Conservation (phyloP, 2,329 filamentous ascomycete genomes). For the Monilinia fructigena region DNA sequence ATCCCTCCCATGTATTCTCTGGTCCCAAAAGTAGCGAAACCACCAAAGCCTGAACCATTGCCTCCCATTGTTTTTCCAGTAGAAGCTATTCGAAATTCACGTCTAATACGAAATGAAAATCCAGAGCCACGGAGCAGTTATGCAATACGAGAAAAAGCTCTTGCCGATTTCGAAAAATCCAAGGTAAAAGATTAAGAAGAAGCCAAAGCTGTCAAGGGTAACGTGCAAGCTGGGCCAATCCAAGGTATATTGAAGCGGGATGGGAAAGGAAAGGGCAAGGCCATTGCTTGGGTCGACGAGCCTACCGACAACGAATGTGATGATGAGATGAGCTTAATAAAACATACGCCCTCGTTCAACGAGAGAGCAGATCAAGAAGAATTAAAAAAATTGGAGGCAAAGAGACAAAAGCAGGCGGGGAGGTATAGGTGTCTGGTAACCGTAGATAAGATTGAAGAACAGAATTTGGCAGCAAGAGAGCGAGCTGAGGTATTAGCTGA, state of each 20-base stretch:
- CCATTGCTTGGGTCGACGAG: background rate
- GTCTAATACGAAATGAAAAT: background rate
- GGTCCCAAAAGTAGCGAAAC: background rate
- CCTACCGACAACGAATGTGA: background rate
- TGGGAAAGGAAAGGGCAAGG: slow-evolving; percentile 2
- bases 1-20: background rate
- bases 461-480: slow-evolving; percentile 2
- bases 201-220: background rate
- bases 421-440: slow-evolving; percentile 2
- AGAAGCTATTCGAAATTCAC: background rate
- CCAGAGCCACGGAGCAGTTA: slow-evolving; percentile 12
- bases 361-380: slow-evolving; percentile 14
- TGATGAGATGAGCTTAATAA: background rate
- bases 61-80: background rate
- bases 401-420: background rate
- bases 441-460: background rate
- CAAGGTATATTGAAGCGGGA: slow-evolving; percentile 1
- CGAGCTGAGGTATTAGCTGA: slow-evolving; percentile 2
- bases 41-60: background rate
- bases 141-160: background rate
- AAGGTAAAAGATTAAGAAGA: background rate
- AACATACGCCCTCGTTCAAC: background rate
- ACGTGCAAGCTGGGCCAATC: background rate
- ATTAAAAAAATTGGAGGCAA: slow-evolving; percentile 2
- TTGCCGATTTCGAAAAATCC: background rate